Evolutionary conservation across 345 rosid species (phyloP), one percentile per base, ranked within the genome.

Genomic region (Arabis alpina): DNA sequence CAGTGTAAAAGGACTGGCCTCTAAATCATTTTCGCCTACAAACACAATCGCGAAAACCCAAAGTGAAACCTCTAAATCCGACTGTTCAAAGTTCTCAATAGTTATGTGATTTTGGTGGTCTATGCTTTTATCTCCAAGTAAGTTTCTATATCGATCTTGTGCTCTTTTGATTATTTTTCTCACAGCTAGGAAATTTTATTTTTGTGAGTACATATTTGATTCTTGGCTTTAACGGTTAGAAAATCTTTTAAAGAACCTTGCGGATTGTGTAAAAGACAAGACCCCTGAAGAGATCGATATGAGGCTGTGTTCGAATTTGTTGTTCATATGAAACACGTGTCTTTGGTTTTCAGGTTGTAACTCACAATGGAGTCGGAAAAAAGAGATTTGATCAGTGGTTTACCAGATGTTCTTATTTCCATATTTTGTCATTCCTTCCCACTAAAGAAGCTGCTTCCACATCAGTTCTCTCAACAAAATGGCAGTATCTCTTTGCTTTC

Each of bases 401-500:
- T 62, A 47, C 67, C 67, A 10, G 54, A 62, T 0, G 51, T 0
- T 2, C 25, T 61, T 8, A 27, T n/a, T 4, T 7, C 14, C 52
- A 61, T 25, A 61, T 62, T 28, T 45, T 62, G 54, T 62, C 67
- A 0, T 61, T 61, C 27, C 66, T 44, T 28, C 5, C 66, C 2
- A 61, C 25, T 0, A 61, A 44, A 45, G 39, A 15, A 10, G 67
- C 67, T 62, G 67, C 67, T 30, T 4, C 19, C 1, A 62, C 54
- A 1, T 62, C 67, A 3, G 43, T 62, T 5, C 67, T 62, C 42
- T 15, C 43, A 0, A 62, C 4, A 12, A 15, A 40, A 24, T 62
- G 67, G 67, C 67, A 42, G 32, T 30, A 47, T 63, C 68, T 44
- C 52, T 61, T 43, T 27, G 40, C 51, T 2, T n/a, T 28, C 9